These are phyloP conservation scores for Avicennia marina DNA, from an alignment of 257 asterid genomes.

Conservation along the genomic window DNA sequence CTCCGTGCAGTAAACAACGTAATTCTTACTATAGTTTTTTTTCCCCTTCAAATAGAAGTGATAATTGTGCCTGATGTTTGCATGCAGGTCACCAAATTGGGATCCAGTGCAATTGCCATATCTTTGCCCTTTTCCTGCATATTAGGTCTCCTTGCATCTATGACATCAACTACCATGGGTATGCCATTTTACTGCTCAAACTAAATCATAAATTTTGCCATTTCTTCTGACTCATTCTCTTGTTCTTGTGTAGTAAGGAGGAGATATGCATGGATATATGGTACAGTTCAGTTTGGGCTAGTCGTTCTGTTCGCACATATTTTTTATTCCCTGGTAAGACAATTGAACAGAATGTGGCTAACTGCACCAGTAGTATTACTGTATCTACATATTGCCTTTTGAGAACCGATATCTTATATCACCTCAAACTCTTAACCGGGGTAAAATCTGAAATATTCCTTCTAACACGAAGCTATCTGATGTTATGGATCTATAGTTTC, in stretches of 20 bases:
- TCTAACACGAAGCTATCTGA: constrained; percentile 13
- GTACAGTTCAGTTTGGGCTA: constrained; percentile 63
- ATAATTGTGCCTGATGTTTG: constrained; percentile 3
- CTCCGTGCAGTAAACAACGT: background rate
- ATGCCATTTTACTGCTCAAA: constrained; percentile 15
- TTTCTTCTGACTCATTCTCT: constrained; percentile 5
- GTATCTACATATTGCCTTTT: no score
- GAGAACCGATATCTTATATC: no score
- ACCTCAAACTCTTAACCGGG: no score
- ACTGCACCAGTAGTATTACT: no score
- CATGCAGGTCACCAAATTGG: constrained; percentile 65
- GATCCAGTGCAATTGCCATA: constrained; percentile 88
- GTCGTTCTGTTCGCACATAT: constrained; percentile 80
- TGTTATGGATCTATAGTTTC: constrained; percentile 42
- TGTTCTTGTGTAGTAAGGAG: constrained; percentile 45
- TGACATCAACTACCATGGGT: constrained; percentile 98
- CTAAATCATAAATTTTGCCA: background rate
- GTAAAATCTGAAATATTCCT: constrained; percentile 1
- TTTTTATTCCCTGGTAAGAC: constrained; percentile 78
- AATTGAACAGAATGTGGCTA: background rate
- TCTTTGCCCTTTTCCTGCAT: constrained; percentile 94
- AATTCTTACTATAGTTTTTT: no score
- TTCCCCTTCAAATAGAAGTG: constrained; percentile 1
- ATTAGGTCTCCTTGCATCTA: constrained; percentile 92
- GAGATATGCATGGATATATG: constrained; percentile 82